Evolutionary conservation across 371 early-diverging fungal genomes (phyloP).

Genomic region (Massospora cicadina): DNA sequence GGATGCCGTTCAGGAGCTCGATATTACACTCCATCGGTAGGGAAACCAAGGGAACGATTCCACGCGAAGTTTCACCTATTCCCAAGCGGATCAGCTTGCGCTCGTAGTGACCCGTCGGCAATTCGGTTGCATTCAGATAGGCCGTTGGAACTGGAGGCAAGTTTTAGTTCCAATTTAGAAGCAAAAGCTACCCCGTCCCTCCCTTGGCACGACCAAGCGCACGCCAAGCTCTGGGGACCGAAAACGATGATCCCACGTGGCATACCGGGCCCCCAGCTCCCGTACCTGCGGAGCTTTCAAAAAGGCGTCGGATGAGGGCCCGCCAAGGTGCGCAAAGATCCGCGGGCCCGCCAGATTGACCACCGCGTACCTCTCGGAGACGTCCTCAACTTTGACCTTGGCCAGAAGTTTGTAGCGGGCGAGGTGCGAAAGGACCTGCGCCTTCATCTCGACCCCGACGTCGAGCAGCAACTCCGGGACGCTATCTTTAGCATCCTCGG

Average conservation of each 20-base stretch:
- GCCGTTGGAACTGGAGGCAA: not conserved
- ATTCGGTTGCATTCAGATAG: not conserved
- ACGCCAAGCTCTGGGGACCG: constrained; percentile 25
- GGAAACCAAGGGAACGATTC: constrained; percentile 36
- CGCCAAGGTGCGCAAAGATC: not conserved
- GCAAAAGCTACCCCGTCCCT: not conserved
- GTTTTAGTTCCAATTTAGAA: too few relatives aligned
- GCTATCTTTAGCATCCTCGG: constrained; percentile 34
- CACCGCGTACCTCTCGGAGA: constrained; percentile 31
- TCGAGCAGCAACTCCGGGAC: constrained; percentile 62
- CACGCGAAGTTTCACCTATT: constrained; percentile 67
- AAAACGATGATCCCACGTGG: not conserved
- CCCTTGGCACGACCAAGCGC: not conserved
- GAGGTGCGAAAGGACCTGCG: constrained; percentile 39
- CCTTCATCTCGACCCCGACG: constrained; percentile 29
- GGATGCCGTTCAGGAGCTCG: constrained; percentile 87
- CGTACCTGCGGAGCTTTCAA: not conserved
- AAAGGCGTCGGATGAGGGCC: not conserved
- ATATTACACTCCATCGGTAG: constrained; percentile 84
- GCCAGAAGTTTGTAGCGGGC: constrained; percentile 59
- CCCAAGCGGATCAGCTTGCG: constrained; percentile 65
- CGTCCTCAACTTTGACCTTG: constrained; percentile 48
- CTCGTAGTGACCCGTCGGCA: constrained; percentile 30
- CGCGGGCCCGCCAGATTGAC: not conserved
- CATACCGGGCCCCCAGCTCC: not conserved